Base-by-base conservation (phyloP, 306 rosid genomes). In the Parietaria judaica region DNA sequence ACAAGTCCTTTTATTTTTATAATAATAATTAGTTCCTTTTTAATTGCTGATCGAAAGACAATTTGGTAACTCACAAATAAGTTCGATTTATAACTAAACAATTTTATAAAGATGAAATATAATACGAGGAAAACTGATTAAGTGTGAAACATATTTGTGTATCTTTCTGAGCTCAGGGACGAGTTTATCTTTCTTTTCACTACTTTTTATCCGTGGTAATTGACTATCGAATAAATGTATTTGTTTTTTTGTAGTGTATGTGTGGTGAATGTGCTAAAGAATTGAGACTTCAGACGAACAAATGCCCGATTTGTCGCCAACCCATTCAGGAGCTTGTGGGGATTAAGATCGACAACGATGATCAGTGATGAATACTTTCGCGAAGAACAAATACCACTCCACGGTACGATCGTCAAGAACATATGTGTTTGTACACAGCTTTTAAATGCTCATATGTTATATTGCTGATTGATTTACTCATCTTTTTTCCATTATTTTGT, bases 261-360 rank as follows among this genome's bases (percentile, higher is more conserved):
- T 90, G 97, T 81, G 71, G 89, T 54, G 96, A 83, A 16, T 85
- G 91, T 80, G 95, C 97, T 53, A 85, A 90, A 69, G 89, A 73
- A 52, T 72, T 87, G 80, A 80, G 79, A 61, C 79, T 76, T 63
- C 96, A 80, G 67, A 77, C 89, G 63, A 87, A 87, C 67, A 85
- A 85, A 63, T 90, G 97, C 79, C 97, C 97, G 13, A 83, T 90
- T 63, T 90, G 97, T 66, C 89, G 96, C 67, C 96, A 90, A 67
- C 79, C 91, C 41, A 87, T 90, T 14, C 83, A 83, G 67, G 89
- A 85, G 69, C 91, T 87, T 60, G 72, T 87, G 23, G 91, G 84
- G 77, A 87, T 90, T 80, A 85, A 81, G 72, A 81, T 87, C 64
- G 81, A 78, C 53, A 81, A 70, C 66, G 71, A 68, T 58, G 82